A percentile compares a stretch with the other conserved stretches of the same genome.
These are phyloP conservation scores for Didymella arachidicola DNA, from an alignment of 2,329 filamentous ascomycete species.

Conservation along the genomic window DNA sequence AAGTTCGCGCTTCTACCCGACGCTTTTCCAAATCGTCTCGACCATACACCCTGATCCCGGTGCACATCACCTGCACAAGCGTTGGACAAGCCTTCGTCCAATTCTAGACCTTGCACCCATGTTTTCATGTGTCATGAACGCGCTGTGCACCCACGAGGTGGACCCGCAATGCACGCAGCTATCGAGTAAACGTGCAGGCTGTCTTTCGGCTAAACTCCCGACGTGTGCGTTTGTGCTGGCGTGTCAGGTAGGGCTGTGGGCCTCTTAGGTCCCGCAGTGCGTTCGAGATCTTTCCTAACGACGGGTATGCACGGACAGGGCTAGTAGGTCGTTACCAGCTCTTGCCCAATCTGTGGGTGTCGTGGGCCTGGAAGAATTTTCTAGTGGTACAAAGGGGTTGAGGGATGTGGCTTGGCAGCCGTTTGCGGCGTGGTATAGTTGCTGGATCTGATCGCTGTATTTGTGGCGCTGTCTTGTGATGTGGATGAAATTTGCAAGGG, in stretches of 20 bases:
- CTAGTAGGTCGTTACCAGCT: background rate
- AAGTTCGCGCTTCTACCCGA: slow-evolving; percentile 11
- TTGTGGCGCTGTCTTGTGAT: slow-evolving; percentile 23
- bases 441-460: slow-evolving; percentile 1
- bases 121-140: slow-evolving; percentile 19
- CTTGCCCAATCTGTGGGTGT: slow-evolving; percentile 1
- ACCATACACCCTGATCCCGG: slow-evolving; percentile 5
- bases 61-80: slow-evolving; percentile 18
- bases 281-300: slow-evolving; percentile 24
- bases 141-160: background rate
- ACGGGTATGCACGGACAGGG: slow-evolving; percentile 22
- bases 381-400: slow-evolving; percentile 14
- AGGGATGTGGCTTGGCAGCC: slow-evolving; percentile 20
- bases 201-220: slow-evolving; percentile 8
- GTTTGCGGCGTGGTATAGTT: slow-evolving; percentile 15
- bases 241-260: slow-evolving; percentile 12
- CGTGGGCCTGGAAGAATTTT: slow-evolving; percentile 14
- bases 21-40: background rate
- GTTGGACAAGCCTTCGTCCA: background rate
- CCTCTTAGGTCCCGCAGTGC: slow-evolving; percentile 19
- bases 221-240: slow-evolving; percentile 13
- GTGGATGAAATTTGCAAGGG: slow-evolving; percentile 14
- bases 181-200: slow-evolving; percentile 5
- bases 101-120: background rate
- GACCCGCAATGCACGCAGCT: background rate